phyloP scores from a whole-genome alignment of 768 basidiomycete species.

The Leccinum imitatum region DNA sequence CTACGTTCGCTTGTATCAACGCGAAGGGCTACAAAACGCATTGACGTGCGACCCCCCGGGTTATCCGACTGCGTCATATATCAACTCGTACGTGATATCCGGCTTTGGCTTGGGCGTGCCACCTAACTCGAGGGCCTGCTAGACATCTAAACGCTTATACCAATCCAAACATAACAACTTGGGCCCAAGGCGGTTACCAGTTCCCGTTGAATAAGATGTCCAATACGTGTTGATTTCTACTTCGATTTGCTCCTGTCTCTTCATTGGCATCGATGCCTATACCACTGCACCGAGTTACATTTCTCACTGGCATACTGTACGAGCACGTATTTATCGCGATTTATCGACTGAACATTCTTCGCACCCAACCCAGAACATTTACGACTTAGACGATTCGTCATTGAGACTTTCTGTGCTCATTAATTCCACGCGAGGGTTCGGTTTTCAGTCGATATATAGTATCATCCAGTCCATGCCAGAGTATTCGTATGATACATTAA shows the following conservation, averaged over 20 bases:
- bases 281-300: constrained; percentile 22
- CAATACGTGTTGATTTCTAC: constrained; percentile 20
- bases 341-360: constrained; percentile 19
- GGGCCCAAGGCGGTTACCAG: constrained; percentile 70
- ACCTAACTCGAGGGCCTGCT: constrained; percentile 10
- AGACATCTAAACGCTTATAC: constrained; percentile 56
- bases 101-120: background rate
- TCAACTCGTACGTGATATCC: constrained; percentile 48
- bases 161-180: constrained; percentile 84
- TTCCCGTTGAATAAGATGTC: constrained; percentile 66
- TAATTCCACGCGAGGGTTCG: background rate
- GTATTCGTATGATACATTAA: constrained; percentile 5
- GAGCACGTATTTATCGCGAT: constrained; percentile 27
- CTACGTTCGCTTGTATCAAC: constrained; percentile 88
- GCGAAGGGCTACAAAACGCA: constrained; percentile 62
- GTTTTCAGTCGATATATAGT: constrained; percentile 5
- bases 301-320: constrained; percentile 24
- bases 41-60: constrained; percentile 78
- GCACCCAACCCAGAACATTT: constrained; percentile 5
- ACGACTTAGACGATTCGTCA: constrained; percentile 15
- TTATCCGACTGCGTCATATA: constrained; percentile 81
- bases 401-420: background rate
- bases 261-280: constrained; percentile 10
- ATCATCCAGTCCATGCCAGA: constrained; percentile 6
- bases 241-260: constrained; percentile 8